Base-by-base conservation (phyloP, 1,284 basidiomycete genomes). In the Neonothopanus nambi region DNA sequence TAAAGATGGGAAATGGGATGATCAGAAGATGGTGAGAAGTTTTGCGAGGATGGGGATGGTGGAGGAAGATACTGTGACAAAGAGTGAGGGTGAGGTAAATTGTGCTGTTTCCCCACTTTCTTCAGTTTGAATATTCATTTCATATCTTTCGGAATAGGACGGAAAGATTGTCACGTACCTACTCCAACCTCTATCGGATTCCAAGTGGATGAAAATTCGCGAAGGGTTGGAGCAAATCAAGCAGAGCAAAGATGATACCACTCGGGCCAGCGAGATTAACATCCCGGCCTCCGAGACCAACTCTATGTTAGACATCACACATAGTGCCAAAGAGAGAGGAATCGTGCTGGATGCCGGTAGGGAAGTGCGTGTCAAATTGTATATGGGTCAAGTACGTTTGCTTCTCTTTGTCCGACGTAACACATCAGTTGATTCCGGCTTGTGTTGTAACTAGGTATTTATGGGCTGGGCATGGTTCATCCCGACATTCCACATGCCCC, bases 401-500 rank as follows among this genome's bases (percentile, higher is more conserved):
- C 38, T 20, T 21, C 24, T 35, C 37, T 51, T 15, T 13, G 39
- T 52, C 20, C 24, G 44, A n/a, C 26, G 9, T 21, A 28, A 13
- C 3, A 33, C 8, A 3, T 9, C 48, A 18, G n/a, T 18, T 33
- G 28, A 5, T 30, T n/a, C 15, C 1, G 36, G 18, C 24, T 12
- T 30, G 18, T 20, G n/a, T 5, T 24, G 30, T 3, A 54, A 37
- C 42, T 26, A 89, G 78, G 75, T 91, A 1, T 84, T 88, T 59
- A 81, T 93, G 68, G 85, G 87, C 23, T 93, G 91, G 91, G 68
- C 85, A 50, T 93, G 91, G 91, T 77, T 93, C 63, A 82, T 93
- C 55, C 91, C 91, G 0, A 76, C 84, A 0, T 93, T 93, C 72
- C 89, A 93, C 63, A 79, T 92, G 69, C 73, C 79, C 0, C 75